These are phyloP conservation scores for Pseudopediastrum boryanum DNA, from an alignment of 139 green algal genomes.

Conservation along the genomic window DNA sequence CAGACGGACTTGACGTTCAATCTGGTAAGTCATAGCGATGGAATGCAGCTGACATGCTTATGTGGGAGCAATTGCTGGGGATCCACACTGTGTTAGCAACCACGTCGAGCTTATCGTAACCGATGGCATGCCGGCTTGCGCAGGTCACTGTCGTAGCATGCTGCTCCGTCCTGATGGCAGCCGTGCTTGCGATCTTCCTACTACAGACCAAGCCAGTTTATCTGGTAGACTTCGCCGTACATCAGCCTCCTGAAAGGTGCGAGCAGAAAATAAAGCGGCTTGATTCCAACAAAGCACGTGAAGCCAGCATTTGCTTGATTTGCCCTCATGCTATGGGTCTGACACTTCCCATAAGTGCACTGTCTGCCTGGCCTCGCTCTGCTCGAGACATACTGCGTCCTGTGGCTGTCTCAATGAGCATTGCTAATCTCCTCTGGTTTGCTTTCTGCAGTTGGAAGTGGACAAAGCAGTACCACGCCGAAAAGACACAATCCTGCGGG, in stretches of 20 bases:
- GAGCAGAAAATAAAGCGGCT: too few species aligned
- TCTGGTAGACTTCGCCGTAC: conserved; percentile 88
- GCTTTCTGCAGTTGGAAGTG: conserved; percentile 26
- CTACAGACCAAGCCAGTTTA: conserved; percentile 88
- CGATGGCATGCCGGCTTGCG: conserved; percentile 7
- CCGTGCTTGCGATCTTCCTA: conserved; percentile 71
- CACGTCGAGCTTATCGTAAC: too few species aligned
- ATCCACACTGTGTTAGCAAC: too few species aligned
- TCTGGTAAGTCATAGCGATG: conserved; percentile 66
- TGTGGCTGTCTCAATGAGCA: too few species aligned
- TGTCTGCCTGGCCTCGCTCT: too few species aligned
- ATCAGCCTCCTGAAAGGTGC: conserved; percentile 70
- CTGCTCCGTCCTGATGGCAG: conserved; percentile 65
- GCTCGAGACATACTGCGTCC: too few species aligned
- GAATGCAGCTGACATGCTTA: too few species aligned
- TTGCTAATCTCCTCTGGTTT: neutral
- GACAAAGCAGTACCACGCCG: conserved; percentile 26
- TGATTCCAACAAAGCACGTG: too few species aligned
- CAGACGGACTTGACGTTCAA: conserved; percentile 91
- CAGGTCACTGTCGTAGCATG: conserved; percentile 77
- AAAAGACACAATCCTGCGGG: conserved; percentile 11
- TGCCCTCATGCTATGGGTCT: too few species aligned
- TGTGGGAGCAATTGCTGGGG: too few species aligned
- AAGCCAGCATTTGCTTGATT: too few species aligned
- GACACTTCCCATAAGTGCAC: too few species aligned